Evolutionary conservation across 768 basidiomycete species (phyloP).

Genomic region (Tulasnella sp.): DNA sequence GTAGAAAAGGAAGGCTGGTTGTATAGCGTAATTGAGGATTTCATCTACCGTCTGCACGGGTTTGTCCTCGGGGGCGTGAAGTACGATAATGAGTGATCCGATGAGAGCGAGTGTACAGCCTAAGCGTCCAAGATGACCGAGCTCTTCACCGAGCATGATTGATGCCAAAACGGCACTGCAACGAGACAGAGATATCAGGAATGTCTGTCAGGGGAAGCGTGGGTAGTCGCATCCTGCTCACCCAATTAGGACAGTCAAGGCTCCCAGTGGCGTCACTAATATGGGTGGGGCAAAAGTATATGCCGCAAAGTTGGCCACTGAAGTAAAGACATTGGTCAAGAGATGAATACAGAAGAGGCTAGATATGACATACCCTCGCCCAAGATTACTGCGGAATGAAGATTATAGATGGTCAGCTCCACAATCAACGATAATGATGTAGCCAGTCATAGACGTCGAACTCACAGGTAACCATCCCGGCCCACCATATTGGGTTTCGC

Average conservation of each 20-base stretch:
- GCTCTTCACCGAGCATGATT: slow-evolving; percentile 81
- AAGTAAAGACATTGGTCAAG: neutral
- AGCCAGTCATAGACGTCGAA: too few relatives aligned
- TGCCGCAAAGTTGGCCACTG: slow-evolving; percentile 68
- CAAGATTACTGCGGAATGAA: slow-evolving; percentile 54
- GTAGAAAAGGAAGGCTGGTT: slow-evolving; percentile 88
- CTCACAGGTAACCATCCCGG: slow-evolving; percentile 84
- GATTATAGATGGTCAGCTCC: neutral
- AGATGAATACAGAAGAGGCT: neutral
- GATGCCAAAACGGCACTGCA: slow-evolving; percentile 88
- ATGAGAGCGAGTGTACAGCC: slow-evolving; percentile 76
- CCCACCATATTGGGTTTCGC: slow-evolving; percentile 93
- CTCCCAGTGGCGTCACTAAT: slow-evolving; percentile 95
- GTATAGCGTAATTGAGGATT: slow-evolving; percentile 83
- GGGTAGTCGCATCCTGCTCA: slow-evolving; percentile 30
- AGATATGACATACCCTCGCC: slow-evolving; percentile 64
- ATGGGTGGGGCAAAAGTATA: slow-evolving; percentile 98
- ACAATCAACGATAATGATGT: too few relatives aligned
- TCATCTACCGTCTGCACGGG: slow-evolving; percentile 87
- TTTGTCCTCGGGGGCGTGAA: slow-evolving; percentile 96
- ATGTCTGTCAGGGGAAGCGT: slow-evolving; percentile 2
- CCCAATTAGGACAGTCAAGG: slow-evolving; percentile 93
- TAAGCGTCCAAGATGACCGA: slow-evolving; percentile 83
- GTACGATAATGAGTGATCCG: slow-evolving; percentile 86
- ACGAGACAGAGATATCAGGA: slow-evolving; percentile 16